Conservation (phyloP, 306 rosid species). For the Chamaecrista fasciculata region DNA sequence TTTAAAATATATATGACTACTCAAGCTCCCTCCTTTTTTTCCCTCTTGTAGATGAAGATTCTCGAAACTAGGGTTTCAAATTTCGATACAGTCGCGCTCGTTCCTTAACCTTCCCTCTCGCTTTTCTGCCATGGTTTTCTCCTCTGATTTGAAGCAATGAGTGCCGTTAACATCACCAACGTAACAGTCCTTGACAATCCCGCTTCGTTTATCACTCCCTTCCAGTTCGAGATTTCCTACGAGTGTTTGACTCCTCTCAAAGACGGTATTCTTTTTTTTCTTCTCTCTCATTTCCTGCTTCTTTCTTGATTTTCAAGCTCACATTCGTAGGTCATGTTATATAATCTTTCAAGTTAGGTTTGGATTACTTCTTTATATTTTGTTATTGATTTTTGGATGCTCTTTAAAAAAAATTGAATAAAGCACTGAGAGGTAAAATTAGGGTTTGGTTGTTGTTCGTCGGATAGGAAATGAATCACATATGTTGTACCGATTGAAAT, state of each 20-base stretch:
- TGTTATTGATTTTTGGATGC: background rate
- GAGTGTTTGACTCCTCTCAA: constrained; percentile 73
- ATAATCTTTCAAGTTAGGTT: background rate
- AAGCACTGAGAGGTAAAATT: background rate
- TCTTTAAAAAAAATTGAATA: background rate
- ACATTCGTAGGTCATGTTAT: background rate
- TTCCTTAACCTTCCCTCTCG: background rate
- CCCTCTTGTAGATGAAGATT: background rate
- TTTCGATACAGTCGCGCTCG: background rate
- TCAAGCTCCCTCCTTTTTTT: background rate
- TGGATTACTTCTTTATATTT: background rate
- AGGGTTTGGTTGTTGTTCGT: background rate
- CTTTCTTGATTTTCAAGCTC: background rate
- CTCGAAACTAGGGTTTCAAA: background rate
- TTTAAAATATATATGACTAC: too few relatives aligned
- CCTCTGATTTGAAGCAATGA: constrained; percentile 44
- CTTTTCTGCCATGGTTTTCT: background rate
- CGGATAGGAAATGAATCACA: background rate
- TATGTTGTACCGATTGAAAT: background rate
- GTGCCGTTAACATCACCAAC: constrained; percentile 88
- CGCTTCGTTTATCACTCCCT: constrained; percentile 67
- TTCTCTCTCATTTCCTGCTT: background rate
- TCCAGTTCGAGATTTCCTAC: constrained; percentile 90
- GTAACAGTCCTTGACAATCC: constrained; percentile 81
- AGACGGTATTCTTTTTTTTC: constrained; percentile 45